Base-by-base conservation (phyloP, 2,329 filamentous ascomycete genomes). In the Capronia coronata region DNA sequence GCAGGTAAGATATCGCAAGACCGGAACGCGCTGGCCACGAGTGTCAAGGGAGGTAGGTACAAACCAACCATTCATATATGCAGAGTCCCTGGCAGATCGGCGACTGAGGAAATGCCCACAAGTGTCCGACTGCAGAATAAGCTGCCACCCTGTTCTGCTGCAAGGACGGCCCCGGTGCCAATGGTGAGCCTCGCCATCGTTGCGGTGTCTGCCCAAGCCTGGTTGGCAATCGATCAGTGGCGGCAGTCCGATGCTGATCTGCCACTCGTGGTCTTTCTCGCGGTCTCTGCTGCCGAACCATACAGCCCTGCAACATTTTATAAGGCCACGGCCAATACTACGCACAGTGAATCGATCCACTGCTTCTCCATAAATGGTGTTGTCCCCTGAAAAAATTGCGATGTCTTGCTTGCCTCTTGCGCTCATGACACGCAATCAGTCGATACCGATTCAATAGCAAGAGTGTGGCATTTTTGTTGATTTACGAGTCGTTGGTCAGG, bases 151-250 rank as follows among this genome's bases (percentile, higher is more conserved):
- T 11, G n/a, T 22, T 43, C 25, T 30, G 43, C 43, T 46, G 43
- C 30, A 35, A 53, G 46, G 42, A 43, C 41, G 40, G 37, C 40
- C 44, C 35, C 41, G 38, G 44, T 48, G 23, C 48, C 52, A 54
- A 38, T 54, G 42, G 45, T 45, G 23, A 43, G 41, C 23, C 18
- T 54, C 34, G 52, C 52, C 52, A 48, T 51, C 47, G 19, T 23
- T 40, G 39, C 46, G 52, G 52, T 52, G 42, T 49, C 52, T 52
- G 49, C 52, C 52, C 52, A 55, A 55, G 52, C 49, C 52, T 49
- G 43, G 46, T 55, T 55, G 52, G 42, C 52, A 55, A 55, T 49
- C 18, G 7, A 41, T 55, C 46, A 55, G 49, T 55, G 46, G 48
- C 34, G 32, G 43, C 23, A 39, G 14, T 13, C 19, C 19, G 29